Percentiles rank a stretch among this genome's conserved stretches.
Conservation (phyloP, 2,329 filamentous ascomycete genomes). For the Gremmenia infestans region DNA sequence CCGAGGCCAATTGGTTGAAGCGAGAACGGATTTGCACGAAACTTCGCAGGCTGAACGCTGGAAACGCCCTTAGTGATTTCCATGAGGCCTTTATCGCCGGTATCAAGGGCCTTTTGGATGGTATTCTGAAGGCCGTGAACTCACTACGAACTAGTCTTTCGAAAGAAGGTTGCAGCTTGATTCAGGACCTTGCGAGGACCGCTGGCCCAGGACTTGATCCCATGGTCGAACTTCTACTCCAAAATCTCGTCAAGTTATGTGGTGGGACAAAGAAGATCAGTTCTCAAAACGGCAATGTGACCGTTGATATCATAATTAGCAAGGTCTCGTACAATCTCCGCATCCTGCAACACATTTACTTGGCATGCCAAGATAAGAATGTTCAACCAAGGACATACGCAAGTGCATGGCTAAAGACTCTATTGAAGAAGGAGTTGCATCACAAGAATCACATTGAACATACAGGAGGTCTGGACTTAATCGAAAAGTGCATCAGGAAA, state of each 20-base stretch:
- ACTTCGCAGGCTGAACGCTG: conserved; percentile 71
- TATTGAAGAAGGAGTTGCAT: conserved; percentile 70
- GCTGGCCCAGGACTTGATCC: conserved; percentile 77
- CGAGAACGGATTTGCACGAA: conserved; percentile 77
- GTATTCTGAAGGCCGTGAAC: conserved; percentile 78
- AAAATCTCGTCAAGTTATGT: conserved; percentile 83
- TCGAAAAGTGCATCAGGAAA: conserved; percentile 86
- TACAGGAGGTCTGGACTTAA: conserved; percentile 71
- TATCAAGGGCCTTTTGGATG: conserved; percentile 73
- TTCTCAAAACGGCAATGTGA: conserved; percentile 74
- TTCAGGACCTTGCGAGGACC: conserved; percentile 77
- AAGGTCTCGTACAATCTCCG: conserved; percentile 75
- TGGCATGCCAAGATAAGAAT: conserved; percentile 88
- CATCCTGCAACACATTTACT: conserved; percentile 79
- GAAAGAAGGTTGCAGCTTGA: conserved; percentile 74
- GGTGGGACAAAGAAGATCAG: conserved; percentile 89
- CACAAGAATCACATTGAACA: conserved; percentile 84
- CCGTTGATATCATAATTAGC: conserved; percentile 75
- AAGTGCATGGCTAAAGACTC: conserved; percentile 75
- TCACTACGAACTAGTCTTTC: conserved; percentile 87
- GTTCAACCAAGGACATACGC: conserved; percentile 77
- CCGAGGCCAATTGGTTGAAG: conserved; percentile 85
- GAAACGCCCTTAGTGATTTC: conserved; percentile 78
- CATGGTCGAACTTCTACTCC: conserved; percentile 85
- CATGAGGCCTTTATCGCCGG: conserved; percentile 63